Base-by-base conservation (phyloP, 352 stramenopile species). In the Globisporangium perplexum region DNA sequence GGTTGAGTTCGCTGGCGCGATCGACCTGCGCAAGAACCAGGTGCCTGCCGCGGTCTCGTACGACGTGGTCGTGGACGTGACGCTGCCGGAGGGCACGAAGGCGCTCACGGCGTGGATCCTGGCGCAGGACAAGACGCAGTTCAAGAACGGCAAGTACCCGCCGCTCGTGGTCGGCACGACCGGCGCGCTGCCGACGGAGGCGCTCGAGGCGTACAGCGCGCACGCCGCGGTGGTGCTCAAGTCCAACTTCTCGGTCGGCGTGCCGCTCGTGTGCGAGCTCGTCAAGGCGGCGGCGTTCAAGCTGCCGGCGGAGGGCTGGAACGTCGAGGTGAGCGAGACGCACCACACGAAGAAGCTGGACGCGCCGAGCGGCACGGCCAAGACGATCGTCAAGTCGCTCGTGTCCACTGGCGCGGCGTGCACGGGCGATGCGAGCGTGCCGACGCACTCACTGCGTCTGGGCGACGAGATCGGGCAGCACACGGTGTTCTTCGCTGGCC, bases 271-370 rank as follows among this genome's bases (percentile, higher is more conserved):
- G 51, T 72, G 70, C 8, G 77, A 90, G 52, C 63, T 94, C 42
- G 77, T 87, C 31, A 81, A 87, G 63, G 57, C 68, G 11, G 81
- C 74, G 50, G 83, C 83, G 14, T 89, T 90, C 63, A 86, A 86
- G 62, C 69, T 93, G 51, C 76, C 83, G 3, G 56, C 65, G 15
- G 68, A 84, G 28, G 74, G 74, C 49, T 94, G 80, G 77, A 90
- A 94, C 65, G 77, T 91, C 26, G 77, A 90, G 46, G 72, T 94
- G 53, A 75, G 59, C 33, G 83, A 94, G 65, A 90, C 80, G 30
- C 83, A 94, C 72, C 83, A 94, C 74, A 94, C 76, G 35, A 86
- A 89, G 58, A 94, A 94, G 78, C 66, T 91, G 42, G 83, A 94
- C 39, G 83, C 83, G 8, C 83, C 83, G 11, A 88, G 74, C 24